Evolutionary conservation across 2,329 filamentous ascomycete genomes (phyloP).

Genomic region (Calonectria pauciramosa): DNA sequence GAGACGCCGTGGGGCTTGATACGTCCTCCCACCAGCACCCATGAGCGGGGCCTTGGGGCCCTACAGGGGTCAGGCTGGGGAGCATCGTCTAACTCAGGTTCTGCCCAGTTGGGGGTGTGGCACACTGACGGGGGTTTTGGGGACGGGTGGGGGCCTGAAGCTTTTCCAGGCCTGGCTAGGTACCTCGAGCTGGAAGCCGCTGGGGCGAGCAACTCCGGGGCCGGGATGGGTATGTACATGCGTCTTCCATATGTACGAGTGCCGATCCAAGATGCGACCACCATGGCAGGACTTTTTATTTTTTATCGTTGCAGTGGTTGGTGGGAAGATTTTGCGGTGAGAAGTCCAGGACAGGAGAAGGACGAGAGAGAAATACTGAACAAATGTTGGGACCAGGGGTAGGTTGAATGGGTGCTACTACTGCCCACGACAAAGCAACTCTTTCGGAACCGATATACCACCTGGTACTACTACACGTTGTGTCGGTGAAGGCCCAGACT

Average conservation of each 20-base stretch:
- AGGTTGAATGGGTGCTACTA: neutral
- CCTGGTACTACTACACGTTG: neutral
- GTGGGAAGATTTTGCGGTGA: conserved; percentile 5
- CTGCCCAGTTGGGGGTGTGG: conserved; percentile 1
- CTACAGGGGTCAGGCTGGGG: conserved; percentile 25
- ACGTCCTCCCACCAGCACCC: conserved; percentile 23
- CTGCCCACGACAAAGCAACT: neutral
- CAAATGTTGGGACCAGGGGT: neutral
- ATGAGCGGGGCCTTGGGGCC: conserved; percentile 31
- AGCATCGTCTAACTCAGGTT: conserved; percentile 17
- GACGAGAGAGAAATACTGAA: neutral
- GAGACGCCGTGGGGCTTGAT: conserved; percentile 28
- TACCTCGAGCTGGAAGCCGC: conserved; percentile 11
- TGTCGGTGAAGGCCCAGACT: conserved; percentile 26
- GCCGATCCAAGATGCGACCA: conserved; percentile 23
- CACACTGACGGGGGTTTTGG: conserved; percentile 4
- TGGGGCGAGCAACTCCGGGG: conserved; percentile 7
- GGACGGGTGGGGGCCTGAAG: conserved; percentile 6
- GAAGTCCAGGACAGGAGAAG: neutral
- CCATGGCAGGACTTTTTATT: conserved; percentile 8
- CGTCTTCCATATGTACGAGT: conserved; percentile 19
- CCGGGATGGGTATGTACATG: conserved; percentile 16
- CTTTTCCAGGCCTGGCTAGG: conserved; percentile 12
- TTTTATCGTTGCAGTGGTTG: neutral
- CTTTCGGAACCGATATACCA: conserved; percentile 9